phyloP scores from a whole-genome alignment of 306 rosid species.

The Psophocarpus tetragonolobus region DNA sequence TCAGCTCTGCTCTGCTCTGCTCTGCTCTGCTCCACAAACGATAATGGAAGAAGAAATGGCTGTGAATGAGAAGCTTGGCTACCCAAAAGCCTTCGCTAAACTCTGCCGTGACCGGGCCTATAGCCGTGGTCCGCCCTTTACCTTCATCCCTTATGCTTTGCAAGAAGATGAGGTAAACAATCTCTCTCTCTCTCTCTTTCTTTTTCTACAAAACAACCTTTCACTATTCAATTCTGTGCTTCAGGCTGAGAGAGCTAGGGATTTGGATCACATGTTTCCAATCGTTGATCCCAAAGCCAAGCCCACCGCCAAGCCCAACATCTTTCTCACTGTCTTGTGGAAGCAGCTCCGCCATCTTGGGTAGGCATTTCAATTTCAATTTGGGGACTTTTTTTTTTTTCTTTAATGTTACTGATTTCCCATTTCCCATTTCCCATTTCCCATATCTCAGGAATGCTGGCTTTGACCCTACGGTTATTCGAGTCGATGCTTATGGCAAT shows the following conservation, averaged over 20 bases:
- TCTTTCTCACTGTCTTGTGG: constrained; percentile 80
- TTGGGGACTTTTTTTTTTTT: background rate
- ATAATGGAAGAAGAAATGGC: constrained; percentile 70
- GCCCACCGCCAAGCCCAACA: constrained; percentile 71
- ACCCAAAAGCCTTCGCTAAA: constrained; percentile 71
- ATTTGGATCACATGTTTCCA: constrained; percentile 71
- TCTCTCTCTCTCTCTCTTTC: background rate
- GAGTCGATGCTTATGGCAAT: constrained; percentile 86
- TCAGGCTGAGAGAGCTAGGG: constrained; percentile 57
- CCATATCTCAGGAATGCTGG: constrained; percentile 81
- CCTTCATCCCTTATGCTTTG: constrained; percentile 72
- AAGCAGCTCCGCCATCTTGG: constrained; percentile 94
- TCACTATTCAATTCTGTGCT: background rate
- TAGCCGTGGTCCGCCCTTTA: constrained; percentile 76
- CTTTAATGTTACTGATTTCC: too few species aligned
- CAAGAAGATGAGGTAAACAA: constrained; percentile 70
- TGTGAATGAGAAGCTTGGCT: constrained; percentile 69
- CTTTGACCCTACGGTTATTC: constrained; percentile 87
- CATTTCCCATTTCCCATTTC: background rate
- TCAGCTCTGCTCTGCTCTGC: background rate
- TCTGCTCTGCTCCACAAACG: background rate
- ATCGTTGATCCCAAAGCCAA: constrained; percentile 74
- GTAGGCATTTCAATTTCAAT: constrained; percentile 47
- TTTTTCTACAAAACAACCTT: too few species aligned
- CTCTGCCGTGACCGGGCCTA: constrained; percentile 72